Evolutionary conservation across 306 rosid genomes (phyloP), one percentile per base, ranked within the genome.

Genomic region (Argentina anserina): DNA sequence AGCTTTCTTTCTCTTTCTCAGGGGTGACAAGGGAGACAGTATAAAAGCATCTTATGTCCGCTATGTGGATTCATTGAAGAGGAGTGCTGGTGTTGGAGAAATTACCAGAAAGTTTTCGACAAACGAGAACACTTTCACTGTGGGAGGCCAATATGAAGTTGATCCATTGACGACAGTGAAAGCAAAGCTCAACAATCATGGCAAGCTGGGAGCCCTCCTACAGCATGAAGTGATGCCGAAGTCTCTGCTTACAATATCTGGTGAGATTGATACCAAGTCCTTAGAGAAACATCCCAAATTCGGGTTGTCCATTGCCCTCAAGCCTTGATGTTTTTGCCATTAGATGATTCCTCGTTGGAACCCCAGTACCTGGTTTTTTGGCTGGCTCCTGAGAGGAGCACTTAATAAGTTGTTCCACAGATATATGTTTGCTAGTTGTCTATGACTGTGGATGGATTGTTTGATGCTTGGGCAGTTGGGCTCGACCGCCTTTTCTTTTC

Each of bases 21-120:
- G 97, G 80, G 93, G 96, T 17, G 97, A 95, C 79, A 95, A 90
- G 90, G 96, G 97, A 69, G 97, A 95, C 82, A 90, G 87, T 65
- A 71, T 91, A 65, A 91, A 69, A 78, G 95, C 89, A 67, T 88
- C 97, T 3, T 95, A 91, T 67, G 67, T 95, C 79, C 97, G 90
- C 69, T 76, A 90, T 79, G 76, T 88, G 70, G 97, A 91, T 84
- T 72, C 63, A 42, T 75, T 84, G n/a, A 90, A 88, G 87, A 91
- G 64, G 85, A 95, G 85, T 70, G 87, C 92, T 26, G 93, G 90
- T 8, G 99, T 81, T 34, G 90, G 86, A 36, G 97, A 95, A 85
- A 76, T 95, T 75, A 84, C 80, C 23, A 84, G 96, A 70, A 89
- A 15, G 80, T 91, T 95, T 79, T 95, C 99, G 20, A 81, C 93